Evolutionary conservation across 495 filamentous ascomycete genomes (phyloP).

Genomic region (Lophiotrema nucula): DNA sequence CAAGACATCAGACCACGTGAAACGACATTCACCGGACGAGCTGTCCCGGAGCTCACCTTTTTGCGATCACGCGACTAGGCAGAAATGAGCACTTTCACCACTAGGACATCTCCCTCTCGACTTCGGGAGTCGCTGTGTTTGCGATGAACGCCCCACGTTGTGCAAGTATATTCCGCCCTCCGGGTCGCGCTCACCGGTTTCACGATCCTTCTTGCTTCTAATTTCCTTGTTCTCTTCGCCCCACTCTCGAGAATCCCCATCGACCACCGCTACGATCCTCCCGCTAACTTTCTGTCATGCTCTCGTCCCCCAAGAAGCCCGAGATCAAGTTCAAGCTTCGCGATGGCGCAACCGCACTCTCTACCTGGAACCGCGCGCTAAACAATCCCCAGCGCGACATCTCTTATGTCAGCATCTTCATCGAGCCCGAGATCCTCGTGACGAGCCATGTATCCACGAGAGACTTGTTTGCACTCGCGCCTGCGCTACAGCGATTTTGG

Average conservation of each 20-base stretch:
- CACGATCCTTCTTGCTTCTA: too few species aligned
- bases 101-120: too few species aligned
- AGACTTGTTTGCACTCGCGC: conserved; percentile 1
- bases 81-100: too few species aligned
- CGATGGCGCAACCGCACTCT: neutral
- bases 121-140: too few species aligned
- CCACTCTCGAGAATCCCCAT: too few species aligned
- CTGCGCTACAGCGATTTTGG: neutral
- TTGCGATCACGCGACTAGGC: too few species aligned
- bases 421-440: neutral
- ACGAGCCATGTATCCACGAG: neutral
- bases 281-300: neutral
- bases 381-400: neutral
- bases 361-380: neutral
- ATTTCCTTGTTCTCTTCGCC: too few species aligned
- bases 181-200: too few species aligned
- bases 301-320: neutral
- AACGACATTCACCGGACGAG: neutral
- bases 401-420: neutral
- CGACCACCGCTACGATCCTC: neutral
- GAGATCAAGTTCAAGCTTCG: neutral
- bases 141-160: too few species aligned
- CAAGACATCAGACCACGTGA: neutral
- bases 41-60: neutral
- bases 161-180: too few species aligned